Evolutionary conservation across 2,329 filamentous ascomycete genomes (phyloP), one percentile per base, ranked within the genome.

Genomic region (Diaporthe citrichinensis): DNA sequence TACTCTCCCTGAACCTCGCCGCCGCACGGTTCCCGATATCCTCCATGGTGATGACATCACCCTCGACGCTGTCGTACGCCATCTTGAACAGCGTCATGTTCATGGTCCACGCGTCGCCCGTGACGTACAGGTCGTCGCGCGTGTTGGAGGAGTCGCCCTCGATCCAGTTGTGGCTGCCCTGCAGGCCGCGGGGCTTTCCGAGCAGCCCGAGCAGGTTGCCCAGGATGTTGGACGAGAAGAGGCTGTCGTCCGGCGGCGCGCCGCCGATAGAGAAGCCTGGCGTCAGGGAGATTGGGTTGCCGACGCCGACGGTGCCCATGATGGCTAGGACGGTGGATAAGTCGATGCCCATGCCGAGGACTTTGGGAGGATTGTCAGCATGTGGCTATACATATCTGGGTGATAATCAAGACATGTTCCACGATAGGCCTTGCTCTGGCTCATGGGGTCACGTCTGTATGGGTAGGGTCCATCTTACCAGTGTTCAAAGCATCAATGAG

Each of bases 61-160:
- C 84, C 23, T 81, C 78, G 4, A 83, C 82, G 77, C 81, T 81
- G 78, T 85, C 81, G 79, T 89, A 88, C 76, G 88, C 81, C 23
- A 87, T 84, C 79, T 86, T 83, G 78, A 90, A 91, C 62, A 88
- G 85, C 17, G 84, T 83, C 82, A 90, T 84, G 79, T 90, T 88
- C 81, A 91, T 84, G 25, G 85, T 86, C 72, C 86, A 86, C 71
- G 86, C 85, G 77, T 91, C 86, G 6, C 87, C 87, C 1, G 85
- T 87, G 15, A 84, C 78, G 79, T 91, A 91, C 0, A 91, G 81
- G 74, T 91, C 89, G 49, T 86, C 85, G 3, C 89, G 85, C 0
- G 88, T 90, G 59, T 86, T 84, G 58, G 88, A 90, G 0, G 84
- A 87, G 80, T 91, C 89, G 0, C 86, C 82, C 82, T 91, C 89